phyloP scores from a whole-genome alignment of 768 basidiomycete species.

The Boletus coccyginus region DNA sequence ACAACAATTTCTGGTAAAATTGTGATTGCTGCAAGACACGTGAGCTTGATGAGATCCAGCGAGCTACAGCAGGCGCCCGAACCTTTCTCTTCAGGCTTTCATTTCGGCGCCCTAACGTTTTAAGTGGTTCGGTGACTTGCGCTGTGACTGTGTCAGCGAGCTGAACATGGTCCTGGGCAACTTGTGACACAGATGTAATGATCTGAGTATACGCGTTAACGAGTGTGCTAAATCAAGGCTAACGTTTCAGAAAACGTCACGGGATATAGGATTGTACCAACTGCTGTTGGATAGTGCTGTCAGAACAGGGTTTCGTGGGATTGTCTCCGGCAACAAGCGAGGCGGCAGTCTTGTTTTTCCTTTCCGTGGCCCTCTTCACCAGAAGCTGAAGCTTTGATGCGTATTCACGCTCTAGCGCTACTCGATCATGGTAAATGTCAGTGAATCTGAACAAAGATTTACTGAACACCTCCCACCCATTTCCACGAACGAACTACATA shows the following conservation, averaged over 20 bases:
- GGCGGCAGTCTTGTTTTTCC: constrained; percentile 57
- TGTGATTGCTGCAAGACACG: constrained; percentile 53
- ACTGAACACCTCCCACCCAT: neutral
- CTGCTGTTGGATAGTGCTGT: constrained; percentile 54
- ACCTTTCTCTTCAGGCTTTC: constrained; percentile 73
- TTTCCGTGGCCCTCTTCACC: constrained; percentile 66
- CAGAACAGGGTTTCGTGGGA: constrained; percentile 61
- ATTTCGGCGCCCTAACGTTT: constrained; percentile 54
- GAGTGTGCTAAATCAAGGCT: constrained; percentile 53
- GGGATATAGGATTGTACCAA: constrained; percentile 24
- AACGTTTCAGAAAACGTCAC: constrained; percentile 12
- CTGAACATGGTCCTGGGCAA: constrained; percentile 67
- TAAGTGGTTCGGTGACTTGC: constrained; percentile 65
- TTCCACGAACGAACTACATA: constrained; percentile 32
- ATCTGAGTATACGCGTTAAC: constrained; percentile 67
- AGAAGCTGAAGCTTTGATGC: constrained; percentile 66
- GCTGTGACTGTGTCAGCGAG: constrained; percentile 59
- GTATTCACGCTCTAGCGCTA: constrained; percentile 74
- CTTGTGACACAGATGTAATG: constrained; percentile 53
- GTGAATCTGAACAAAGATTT: constrained; percentile 50
- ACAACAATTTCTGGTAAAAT: constrained; percentile 68
- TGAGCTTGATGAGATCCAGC: constrained; percentile 5
- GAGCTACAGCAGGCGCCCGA: neutral
- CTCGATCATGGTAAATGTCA: constrained; percentile 69
- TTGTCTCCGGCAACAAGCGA: constrained; percentile 62